These are phyloP conservation scores for Cajanus cajan DNA, from an alignment of 306 rosid species.

Conservation along the genomic window DNA sequence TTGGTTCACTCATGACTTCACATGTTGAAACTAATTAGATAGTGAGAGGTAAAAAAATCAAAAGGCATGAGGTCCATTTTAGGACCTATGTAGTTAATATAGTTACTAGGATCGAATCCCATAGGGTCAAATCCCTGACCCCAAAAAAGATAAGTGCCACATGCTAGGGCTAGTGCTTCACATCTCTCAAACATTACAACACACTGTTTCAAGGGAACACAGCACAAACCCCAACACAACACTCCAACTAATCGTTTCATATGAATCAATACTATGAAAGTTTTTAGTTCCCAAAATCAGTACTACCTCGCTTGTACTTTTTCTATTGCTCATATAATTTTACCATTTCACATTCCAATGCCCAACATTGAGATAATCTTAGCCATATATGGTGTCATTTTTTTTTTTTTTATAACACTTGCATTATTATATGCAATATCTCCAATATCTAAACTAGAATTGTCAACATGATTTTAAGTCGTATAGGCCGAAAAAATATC, in stretches of 20 bases:
- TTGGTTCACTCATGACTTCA: background rate
- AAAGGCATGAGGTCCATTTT: conserved; percentile 11
- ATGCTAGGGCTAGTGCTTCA: conserved; percentile 12
- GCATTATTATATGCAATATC: conserved; percentile 12
- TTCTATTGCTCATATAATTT: background rate
- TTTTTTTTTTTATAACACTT: background rate
- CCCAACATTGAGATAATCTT: background rate
- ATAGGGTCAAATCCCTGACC: conserved; percentile 12
- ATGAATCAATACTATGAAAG: background rate
- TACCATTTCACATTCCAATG: background rate
- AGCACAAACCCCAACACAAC: conserved; percentile 19
- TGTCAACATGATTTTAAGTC: background rate
- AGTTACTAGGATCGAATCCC: conserved; percentile 33
- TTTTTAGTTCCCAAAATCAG: conserved; percentile 2
- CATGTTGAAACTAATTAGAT: background rate
- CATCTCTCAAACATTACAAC: conserved; percentile 24
- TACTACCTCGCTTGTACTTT: conserved; percentile 29
- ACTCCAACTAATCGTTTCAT: conserved; percentile 10
- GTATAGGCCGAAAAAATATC: background rate
- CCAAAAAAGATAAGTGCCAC: conserved; percentile 17
- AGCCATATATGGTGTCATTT: background rate
- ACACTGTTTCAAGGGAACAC: conserved; percentile 19
- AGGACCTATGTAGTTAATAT: conserved; percentile 8
- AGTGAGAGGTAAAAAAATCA: background rate
- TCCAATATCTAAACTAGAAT: background rate